Base-by-base conservation (phyloP, 2,329 filamentous ascomycete genomes). In the Zalaria obscura region DNA sequence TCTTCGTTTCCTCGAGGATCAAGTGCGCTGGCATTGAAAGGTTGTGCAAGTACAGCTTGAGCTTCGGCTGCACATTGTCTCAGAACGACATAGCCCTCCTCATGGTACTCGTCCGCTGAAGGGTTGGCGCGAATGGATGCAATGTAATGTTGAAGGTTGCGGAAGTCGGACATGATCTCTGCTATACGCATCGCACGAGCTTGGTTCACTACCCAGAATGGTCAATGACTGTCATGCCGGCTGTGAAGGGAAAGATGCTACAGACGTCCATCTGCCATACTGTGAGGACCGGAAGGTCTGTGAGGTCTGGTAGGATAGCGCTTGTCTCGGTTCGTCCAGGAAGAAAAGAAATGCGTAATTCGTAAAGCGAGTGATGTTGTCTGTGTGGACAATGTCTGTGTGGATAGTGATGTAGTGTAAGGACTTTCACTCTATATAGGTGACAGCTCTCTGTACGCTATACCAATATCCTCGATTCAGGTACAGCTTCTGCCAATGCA, bases 91-190 rank as follows among this genome's bases (percentile, higher is more conserved):
- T 74, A 78, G 42, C 75, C 76, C 47, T 76, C 70, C 45, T 75
- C 69, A 49, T 73, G 67, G 55, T 69, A 70, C 47, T 77, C 72
- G 40, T 74, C 70, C 34, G 68, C 61, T 4, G 68, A 63, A 27
- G 69, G 65, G 18, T 65, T 64, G 27, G 67, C 63, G 44, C 68
- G 66, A 44, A 75, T 66, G 45, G 73, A 65, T 27, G 68, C 65
- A 43, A 79, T 73, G 53, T 76, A 73, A 47, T 70, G 58, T 48
- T 78, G 71, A 3, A 78, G 60, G 42, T 72, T 75, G 40, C 75
- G 72, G 54, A 75, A 80, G 60, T 80, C 76, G 47, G 69, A 70
- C 63, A 80, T 75, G 54, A 80, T 69, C 57, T 80, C 76, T 37
- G 73, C 66, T 48, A 80, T 62, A 50, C 76, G 70, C 56, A 79